Base-by-base conservation (phyloP, 768 basidiomycete species). In the Tylopilus balloui region DNA sequence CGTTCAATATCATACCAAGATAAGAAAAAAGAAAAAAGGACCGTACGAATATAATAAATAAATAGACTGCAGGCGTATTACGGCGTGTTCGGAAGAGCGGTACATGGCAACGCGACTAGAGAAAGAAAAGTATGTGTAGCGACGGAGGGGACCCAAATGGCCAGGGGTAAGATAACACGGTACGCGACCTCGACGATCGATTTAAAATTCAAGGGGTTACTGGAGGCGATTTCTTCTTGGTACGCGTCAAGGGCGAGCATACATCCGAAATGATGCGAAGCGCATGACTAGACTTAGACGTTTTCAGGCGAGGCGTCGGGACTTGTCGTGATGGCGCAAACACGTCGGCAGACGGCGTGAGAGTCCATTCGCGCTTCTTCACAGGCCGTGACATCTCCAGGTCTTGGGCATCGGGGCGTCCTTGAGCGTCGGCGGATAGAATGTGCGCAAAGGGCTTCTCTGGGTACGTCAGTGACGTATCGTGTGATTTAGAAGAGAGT, bases 181-280 rank as follows among this genome's bases (percentile, higher is more conserved):
- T 7, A 17, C 10, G 4, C 9, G 14, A 17, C 35, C 19, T 19
- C 19, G 19, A 1, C 34, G 35, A 36, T 34, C 35, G 19, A n/a
- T 29, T 20, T 13, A 10, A 34, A 3, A 25, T 44, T n/a, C 49
- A 50, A 8, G 49, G 19, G 29, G 20, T 24, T 8, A 15, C 36
- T 15, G 20, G 41, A 31, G 51, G 35, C 20, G 60, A 59, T 40
- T 29, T 58, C 36, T 52, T 50, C 29, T 57, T 43, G 10, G 45
- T 13, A 4, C 58, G 49, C 17, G 53, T 42, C 31, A 69, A 49
- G 21, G 58, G 48, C 24, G 55, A 42, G 14, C 47, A 68, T 7
- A 63, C 65, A 6, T 59, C 61, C 34, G 67, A 56, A 3, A 67
- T 42, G 17, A 54, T 48, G 21, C 61, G 66, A 45, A 69, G 61